These are phyloP conservation scores for Collybia mongolica DNA, from an alignment of 768 basidiomycete genomes.

Conservation along the genomic window DNA sequence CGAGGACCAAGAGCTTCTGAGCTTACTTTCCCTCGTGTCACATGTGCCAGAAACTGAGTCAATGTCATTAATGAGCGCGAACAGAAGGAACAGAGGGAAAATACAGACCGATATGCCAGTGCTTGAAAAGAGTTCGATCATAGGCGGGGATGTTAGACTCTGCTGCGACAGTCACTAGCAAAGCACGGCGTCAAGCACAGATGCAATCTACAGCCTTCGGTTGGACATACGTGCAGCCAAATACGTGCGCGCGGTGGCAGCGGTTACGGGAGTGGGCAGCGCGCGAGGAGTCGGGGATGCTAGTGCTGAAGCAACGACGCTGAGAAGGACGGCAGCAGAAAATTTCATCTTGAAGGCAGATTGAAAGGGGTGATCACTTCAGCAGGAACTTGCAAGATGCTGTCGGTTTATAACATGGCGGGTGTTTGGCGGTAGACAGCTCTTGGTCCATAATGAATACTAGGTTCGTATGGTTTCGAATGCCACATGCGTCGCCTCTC, in stretches of 20 bases:
- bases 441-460: no score
- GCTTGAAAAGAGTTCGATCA: conserved; percentile 38
- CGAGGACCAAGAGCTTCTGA: background rate
- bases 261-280: conserved; percentile 30
- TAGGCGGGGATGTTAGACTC: conserved; percentile 34
- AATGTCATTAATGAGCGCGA: background rate
- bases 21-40: conserved; percentile 50
- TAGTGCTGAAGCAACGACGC: conserved; percentile 11
- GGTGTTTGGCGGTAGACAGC: no score
- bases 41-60: conserved; percentile 46
- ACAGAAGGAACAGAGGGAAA: background rate
- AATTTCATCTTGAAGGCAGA: conserved; percentile 10
- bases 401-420: no score
- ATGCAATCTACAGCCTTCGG: background rate
- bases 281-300: conserved; percentile 20
- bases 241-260: conserved; percentile 31
- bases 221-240: conserved; percentile 26
- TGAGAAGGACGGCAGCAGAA: conserved; percentile 11
- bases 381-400: background rate
- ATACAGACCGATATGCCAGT: conserved; percentile 47
- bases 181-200: background rate
- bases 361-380: no score
- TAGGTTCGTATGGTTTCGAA: no score
- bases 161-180: conserved; percentile 29
- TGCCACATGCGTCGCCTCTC: no score